Evolutionary conservation across 1,284 basidiomycete genomes (phyloP).

Genomic region (Pascua sp.): DNA sequence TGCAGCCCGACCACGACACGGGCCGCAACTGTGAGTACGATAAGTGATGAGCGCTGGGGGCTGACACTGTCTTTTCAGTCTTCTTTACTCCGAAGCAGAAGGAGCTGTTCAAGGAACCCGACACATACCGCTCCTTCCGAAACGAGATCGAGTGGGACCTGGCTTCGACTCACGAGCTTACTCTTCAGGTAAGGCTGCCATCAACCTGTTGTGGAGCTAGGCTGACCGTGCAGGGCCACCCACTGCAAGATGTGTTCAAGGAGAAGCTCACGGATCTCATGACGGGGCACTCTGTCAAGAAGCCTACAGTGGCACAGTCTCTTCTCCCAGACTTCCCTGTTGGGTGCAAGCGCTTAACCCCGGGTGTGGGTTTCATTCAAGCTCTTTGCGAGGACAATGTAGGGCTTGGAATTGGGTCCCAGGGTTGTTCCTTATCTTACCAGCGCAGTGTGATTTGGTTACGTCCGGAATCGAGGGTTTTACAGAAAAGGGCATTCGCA

Average conservation of each 20-base stretch:
- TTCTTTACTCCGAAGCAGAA: slow-evolving; percentile 24
- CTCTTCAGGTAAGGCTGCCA: slow-evolving; percentile 17
- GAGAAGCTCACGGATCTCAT: slow-evolving; percentile 20
- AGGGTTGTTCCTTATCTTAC: no score
- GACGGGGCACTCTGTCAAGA: slow-evolving; percentile 14
- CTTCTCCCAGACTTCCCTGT: slow-evolving; percentile 29
- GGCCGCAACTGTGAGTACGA: neutral
- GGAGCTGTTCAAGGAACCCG: slow-evolving; percentile 8
- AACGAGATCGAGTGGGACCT: slow-evolving; percentile 20
- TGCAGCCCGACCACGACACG: neutral
- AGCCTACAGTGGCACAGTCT: slow-evolving; percentile 19
- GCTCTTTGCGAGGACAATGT: slow-evolving; percentile 35
- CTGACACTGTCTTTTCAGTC: slow-evolving; percentile 1
- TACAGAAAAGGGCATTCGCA: slow-evolving; percentile 23
- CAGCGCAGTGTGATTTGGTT: slow-evolving; percentile 22
- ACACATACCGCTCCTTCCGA: slow-evolving; percentile 24
- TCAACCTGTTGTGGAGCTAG: slow-evolving; percentile 15
- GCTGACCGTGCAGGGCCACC: slow-evolving; percentile 4
- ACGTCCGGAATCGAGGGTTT: slow-evolving; percentile 19
- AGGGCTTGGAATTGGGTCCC: no score
- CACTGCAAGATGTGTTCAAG: slow-evolving; percentile 4
- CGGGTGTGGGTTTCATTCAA: slow-evolving; percentile 43
- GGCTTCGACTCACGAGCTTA: slow-evolving; percentile 10
- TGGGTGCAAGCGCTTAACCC: slow-evolving; percentile 39
- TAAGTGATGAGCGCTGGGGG: no score